Conservation (phyloP, 805 yeast genomes). For the Candida taoyuanica region DNA sequence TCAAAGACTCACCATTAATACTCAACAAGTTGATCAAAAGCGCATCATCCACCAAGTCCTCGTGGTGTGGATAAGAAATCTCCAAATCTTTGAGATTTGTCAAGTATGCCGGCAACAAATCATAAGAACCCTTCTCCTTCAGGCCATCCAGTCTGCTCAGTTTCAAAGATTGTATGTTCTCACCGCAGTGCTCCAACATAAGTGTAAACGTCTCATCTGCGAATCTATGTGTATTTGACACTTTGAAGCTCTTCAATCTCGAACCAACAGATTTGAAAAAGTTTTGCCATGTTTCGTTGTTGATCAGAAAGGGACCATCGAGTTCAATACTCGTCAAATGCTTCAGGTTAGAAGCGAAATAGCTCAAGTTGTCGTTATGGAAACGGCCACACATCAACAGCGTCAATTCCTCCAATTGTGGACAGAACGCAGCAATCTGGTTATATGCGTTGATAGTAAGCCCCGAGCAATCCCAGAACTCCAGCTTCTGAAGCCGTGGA, state of each 20-base stretch:
- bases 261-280: conserved; percentile 60
- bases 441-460: conserved; percentile 60
- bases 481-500: conserved; percentile 49
- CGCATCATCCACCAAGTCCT: conserved; percentile 65
- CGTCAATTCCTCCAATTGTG: conserved; percentile 59
- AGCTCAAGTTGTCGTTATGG: conserved; percentile 67
- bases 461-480: conserved; percentile 91
- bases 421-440: conserved; percentile 74
- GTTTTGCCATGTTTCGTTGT: conserved; percentile 69
- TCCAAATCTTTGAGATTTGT: conserved; percentile 53
- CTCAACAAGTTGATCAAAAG: conserved; percentile 56
- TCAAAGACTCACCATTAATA: conserved; percentile 56
- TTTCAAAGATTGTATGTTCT: conserved; percentile 49
- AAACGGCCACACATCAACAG: conserved; percentile 92
- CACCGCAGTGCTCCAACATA: conserved; percentile 58
- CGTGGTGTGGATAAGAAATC: conserved; percentile 62
- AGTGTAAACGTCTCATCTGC: conserved; percentile 58
- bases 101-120: conserved; percentile 60
- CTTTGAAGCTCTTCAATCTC: conserved; percentile 51
- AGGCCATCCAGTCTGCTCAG: conserved; percentile 73
- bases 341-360: conserved; percentile 55
- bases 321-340: conserved; percentile 53
- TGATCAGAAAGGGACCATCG: conserved; percentile 87
- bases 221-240: conserved; percentile 82
- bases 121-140: conserved; percentile 50